Percentiles rank a stretch among this genome's conserved stretches.
phyloP scores from a whole-genome alignment of 192 early-diverging fungal species.

The Coemansia sp. region DNA sequence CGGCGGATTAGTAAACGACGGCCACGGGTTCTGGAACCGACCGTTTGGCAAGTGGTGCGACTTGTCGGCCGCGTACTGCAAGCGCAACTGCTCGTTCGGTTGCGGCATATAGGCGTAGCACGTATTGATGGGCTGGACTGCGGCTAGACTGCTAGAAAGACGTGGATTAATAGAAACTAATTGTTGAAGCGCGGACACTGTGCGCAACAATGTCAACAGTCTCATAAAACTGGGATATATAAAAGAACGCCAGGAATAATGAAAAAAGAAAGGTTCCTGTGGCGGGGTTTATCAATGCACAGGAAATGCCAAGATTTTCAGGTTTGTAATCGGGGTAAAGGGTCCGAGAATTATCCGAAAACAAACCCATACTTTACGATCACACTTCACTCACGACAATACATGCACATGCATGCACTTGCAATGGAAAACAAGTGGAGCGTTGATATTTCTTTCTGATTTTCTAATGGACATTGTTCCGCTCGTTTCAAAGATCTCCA shows the following conservation, averaged over 20 bases:
- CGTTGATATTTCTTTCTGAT: conserved; percentile 5
- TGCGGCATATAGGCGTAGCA: background rate
- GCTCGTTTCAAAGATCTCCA: conserved; percentile 9
- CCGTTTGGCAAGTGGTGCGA: conserved; percentile 53
- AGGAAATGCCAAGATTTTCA: too few relatives aligned
- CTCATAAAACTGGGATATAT: too few relatives aligned
- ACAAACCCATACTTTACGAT: too few relatives aligned
- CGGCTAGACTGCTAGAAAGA: background rate
- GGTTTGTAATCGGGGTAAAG: too few relatives aligned
- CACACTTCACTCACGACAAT: too few relatives aligned
- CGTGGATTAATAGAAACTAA: background rate
- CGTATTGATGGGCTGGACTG: background rate
- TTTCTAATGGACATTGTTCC: conserved; percentile 26
- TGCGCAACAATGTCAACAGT: background rate
- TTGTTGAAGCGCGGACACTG: background rate
- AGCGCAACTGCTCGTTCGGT: background rate
- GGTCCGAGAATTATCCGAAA: too few relatives aligned
- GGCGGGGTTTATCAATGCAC: too few relatives aligned
- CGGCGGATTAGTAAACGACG: conserved; percentile 31
- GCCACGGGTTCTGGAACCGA: conserved; percentile 71
- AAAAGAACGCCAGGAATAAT: too few relatives aligned
- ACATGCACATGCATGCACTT: too few relatives aligned
- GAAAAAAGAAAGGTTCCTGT: too few relatives aligned
- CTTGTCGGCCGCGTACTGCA: conserved; percentile 18
- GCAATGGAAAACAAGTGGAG: too few relatives aligned